phyloP scores from a whole-genome alignment of 495 filamentous ascomycete species.

The Lasiosphaeriaceae sp. region DNA sequence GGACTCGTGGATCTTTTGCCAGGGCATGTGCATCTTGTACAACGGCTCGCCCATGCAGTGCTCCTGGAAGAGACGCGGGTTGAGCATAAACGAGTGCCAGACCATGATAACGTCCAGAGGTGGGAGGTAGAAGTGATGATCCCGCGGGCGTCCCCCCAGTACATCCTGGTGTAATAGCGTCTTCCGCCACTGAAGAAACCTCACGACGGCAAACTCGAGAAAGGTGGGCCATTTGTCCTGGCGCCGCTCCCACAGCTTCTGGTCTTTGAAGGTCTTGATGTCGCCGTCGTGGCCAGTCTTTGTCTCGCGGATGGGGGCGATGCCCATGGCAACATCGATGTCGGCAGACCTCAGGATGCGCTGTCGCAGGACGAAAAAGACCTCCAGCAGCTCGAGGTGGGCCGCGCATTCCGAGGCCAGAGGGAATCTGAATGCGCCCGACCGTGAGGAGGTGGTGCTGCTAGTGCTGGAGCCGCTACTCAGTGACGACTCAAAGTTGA shows the following conservation, averaged over 20 bases:
- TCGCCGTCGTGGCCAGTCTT: conserved; percentile 4
- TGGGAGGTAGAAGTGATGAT: not conserved
- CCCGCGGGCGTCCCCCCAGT: not conserved
- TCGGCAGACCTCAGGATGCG: conserved; percentile 1
- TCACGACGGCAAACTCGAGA: conserved; percentile 6
- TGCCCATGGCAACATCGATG: conserved; percentile 4
- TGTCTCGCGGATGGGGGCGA: conserved; percentile 2
- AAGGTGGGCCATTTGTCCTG: conserved; percentile 6
- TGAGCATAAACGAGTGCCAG: conserved; percentile 9
- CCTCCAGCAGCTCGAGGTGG: conserved; percentile 7
- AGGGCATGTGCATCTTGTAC: not conserved
- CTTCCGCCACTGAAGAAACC: conserved; percentile 1
- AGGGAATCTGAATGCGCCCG: not conserved
- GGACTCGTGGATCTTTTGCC: not conserved
- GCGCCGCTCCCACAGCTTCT: not conserved
- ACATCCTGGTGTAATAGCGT: not conserved
- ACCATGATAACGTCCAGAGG: conserved; percentile 7
- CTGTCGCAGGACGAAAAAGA: conserved; percentile 5
- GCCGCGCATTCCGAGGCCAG: conserved; percentile 3
- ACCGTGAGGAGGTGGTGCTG: not conserved
- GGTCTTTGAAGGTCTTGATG: conserved; percentile 5
- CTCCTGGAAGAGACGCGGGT: conserved; percentile 6
- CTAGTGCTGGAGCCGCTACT: not conserved
- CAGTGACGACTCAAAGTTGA: not conserved
- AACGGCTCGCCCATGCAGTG: not conserved